Conservation (phyloP, 2,329 filamentous ascomycete genomes). For the Arthrobotrys conoides region DNA sequence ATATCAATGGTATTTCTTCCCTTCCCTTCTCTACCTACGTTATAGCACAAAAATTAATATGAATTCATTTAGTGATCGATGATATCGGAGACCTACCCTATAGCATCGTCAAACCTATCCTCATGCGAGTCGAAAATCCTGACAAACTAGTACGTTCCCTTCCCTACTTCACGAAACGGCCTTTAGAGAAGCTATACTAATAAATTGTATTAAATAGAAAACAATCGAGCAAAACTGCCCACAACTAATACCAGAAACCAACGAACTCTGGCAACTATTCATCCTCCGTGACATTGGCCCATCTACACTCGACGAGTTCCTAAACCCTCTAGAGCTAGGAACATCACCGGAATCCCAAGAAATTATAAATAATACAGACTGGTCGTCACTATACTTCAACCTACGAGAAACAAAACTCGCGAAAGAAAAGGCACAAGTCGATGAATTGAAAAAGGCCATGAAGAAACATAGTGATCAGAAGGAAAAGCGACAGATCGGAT, state of each 20-base stretch:
- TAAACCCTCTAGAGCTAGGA: slow-evolving; percentile 74
- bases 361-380: slow-evolving; percentile 70
- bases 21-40: too few relatives aligned
- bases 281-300: slow-evolving; percentile 83
- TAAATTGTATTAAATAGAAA: slow-evolving; percentile 64
- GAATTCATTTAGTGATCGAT: slow-evolving; percentile 71
- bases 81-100: slow-evolving; percentile 82
- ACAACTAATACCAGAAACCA: slow-evolving; percentile 78
- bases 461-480: slow-evolving; percentile 36
- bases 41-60: not conserved
- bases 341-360: not conserved
- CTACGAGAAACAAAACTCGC: slow-evolving; percentile 67
- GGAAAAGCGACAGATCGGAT: slow-evolving; percentile 38
- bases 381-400: slow-evolving; percentile 80
- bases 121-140: slow-evolving; percentile 79
- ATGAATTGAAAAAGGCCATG: slow-evolving; percentile 42
- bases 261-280: slow-evolving; percentile 82
- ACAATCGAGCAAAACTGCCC: slow-evolving; percentile 81
- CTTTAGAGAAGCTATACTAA: not conserved
- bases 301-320: slow-evolving; percentile 74
- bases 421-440: slow-evolving; percentile 38
- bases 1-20: slow-evolving; percentile 35
- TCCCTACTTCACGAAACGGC: not conserved
- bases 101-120: slow-evolving; percentile 76
- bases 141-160: slow-evolving; percentile 75